phyloP scores from a whole-genome alignment of 1,284 basidiomycete genomes.

The Athelia sp. region DNA sequence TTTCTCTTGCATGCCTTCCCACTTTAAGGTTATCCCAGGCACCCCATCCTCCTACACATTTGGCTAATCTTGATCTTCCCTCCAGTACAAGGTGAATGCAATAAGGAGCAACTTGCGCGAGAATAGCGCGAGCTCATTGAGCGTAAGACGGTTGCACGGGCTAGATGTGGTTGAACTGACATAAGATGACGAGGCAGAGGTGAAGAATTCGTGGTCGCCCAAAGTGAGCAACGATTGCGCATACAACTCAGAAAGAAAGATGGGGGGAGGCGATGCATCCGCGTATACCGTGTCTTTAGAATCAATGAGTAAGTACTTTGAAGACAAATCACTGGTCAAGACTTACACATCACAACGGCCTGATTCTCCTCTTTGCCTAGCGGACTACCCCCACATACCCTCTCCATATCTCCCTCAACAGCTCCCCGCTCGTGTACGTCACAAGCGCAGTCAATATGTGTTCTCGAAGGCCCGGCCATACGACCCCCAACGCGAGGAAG shows the following conservation, averaged over 20 bases:
- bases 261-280: slow-evolving; percentile 57
- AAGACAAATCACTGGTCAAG: slow-evolving; percentile 6
- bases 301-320: slow-evolving; percentile 8
- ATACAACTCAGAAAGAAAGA: slow-evolving; percentile 84
- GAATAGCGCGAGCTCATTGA: slow-evolving; percentile 79
- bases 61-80: slow-evolving; percentile 52
- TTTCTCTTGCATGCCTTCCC: slow-evolving; percentile 64
- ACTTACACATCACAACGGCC: slow-evolving; percentile 36
- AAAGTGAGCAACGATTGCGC: slow-evolving; percentile 85
- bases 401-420: slow-evolving; percentile 75
- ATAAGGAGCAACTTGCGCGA: slow-evolving; percentile 73
- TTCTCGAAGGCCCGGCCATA: slow-evolving; percentile 59
- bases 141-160: slow-evolving; percentile 66
- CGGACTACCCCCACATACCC: slow-evolving; percentile 58
- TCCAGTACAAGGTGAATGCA: slow-evolving; percentile 79
- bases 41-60: slow-evolving; percentile 34
- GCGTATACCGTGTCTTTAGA: slow-evolving; percentile 40
- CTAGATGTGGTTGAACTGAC: slow-evolving; percentile 13
- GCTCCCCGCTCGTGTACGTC: slow-evolving; percentile 46
- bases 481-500: slow-evolving; percentile 46
- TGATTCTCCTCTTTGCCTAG: slow-evolving; percentile 47
- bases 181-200: slow-evolving; percentile 20
- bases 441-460: slow-evolving; percentile 44
- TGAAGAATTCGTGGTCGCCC: slow-evolving; percentile 96
- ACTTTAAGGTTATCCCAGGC: slow-evolving; percentile 41